These are phyloP conservation scores for Bisporella sp. DNA, from an alignment of 2,329 filamentous ascomycete species.

Conservation along the genomic window DNA sequence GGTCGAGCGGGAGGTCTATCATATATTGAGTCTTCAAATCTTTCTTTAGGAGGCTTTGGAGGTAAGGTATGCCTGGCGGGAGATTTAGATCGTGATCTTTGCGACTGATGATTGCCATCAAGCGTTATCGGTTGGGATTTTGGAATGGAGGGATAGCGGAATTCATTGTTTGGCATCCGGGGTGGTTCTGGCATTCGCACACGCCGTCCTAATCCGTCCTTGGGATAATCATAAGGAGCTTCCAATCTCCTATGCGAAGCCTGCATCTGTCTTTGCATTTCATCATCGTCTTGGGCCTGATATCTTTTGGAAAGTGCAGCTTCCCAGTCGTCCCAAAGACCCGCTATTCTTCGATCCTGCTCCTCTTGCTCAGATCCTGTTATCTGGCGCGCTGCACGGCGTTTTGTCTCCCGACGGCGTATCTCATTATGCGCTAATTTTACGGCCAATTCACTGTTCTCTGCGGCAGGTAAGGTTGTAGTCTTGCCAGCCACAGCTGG, in stretches of 20 bases:
- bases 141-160: conserved; percentile 51
- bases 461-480: conserved; percentile 59
- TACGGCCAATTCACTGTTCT: conserved; percentile 70
- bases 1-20: conserved; percentile 13
- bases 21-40: conserved; percentile 3
- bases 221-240: conserved; percentile 18
- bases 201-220: not conserved
- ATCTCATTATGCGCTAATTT: conserved; percentile 69
- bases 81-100: conserved; percentile 1
- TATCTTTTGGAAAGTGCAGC: conserved; percentile 29
- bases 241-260: conserved; percentile 38
- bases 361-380: conserved; percentile 52
- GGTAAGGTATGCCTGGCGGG: conserved; percentile 10
- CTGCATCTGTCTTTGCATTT: conserved; percentile 44
- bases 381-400: conserved; percentile 49
- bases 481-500: conserved; percentile 52
- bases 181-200: not conserved
- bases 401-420: conserved; percentile 54
- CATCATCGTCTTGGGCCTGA: conserved; percentile 28
- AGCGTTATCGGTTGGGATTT: conserved; percentile 44
- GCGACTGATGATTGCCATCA: conserved; percentile 5
- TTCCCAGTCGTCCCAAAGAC: conserved; percentile 47
- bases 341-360: conserved; percentile 44
- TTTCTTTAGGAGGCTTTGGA: conserved; percentile 24
- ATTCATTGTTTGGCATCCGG: conserved; percentile 25